phyloP scores from a whole-genome alignment of 345 rosid genomes.

The Acer saccharum region DNA sequence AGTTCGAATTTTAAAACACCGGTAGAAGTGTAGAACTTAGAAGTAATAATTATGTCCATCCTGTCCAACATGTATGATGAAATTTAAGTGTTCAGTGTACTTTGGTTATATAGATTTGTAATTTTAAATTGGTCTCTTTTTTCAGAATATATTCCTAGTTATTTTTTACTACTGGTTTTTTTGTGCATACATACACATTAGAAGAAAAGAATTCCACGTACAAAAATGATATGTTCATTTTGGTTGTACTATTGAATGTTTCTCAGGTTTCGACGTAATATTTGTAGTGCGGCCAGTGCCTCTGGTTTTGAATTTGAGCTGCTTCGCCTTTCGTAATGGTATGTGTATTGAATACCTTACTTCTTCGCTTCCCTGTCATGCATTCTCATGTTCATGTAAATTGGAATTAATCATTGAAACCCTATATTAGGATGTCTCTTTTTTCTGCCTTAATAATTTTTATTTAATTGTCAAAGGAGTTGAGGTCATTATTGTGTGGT shows the following conservation, averaged over 20 bases:
- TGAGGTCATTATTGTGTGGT: no score
- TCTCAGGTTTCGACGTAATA: not conserved
- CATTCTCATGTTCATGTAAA: slow-evolving; percentile 1
- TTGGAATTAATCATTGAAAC: slow-evolving; percentile 2
- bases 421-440: not conserved
- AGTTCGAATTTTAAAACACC: no score
- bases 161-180: not conserved
- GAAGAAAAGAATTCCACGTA: no score
- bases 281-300: not conserved
- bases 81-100: not conserved
- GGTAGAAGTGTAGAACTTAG: no score
- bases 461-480: not conserved
- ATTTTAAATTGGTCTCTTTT: not conserved
- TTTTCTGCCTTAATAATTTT: not conserved
- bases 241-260: slow-evolving; percentile 9
- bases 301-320: not conserved
- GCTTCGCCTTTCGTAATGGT: slow-evolving; percentile 17
- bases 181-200: not conserved
- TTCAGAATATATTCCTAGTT: not conserved
- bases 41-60: not conserved
- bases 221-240: not conserved
- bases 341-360: not conserved
- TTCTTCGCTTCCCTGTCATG: not conserved
- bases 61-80: not conserved
- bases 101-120: not conserved